Evolutionary conservation across 2,329 filamentous ascomycete genomes (phyloP), one percentile per base, ranked within the genome.

Genomic region (Arachnopeziza araneosa): DNA sequence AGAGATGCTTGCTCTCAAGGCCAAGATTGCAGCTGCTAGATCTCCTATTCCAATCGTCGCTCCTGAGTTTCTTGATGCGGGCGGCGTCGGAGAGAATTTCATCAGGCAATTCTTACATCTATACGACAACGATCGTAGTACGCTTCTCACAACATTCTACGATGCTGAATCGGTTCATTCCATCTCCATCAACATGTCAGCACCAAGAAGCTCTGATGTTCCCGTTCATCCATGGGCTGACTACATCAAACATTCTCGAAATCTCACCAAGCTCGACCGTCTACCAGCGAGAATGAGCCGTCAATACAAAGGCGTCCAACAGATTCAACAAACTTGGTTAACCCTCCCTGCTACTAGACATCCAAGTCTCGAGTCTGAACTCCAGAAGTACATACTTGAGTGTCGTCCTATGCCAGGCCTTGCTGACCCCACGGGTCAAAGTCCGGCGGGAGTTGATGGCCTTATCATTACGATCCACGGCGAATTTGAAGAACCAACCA

Each of bases 391-490:
- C 80, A 83, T 91, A 56, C 85, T 96, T 70, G 91, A 96, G 74
- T 93, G 90, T 66, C 87, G 91, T 68, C 82, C 88, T 19, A 78
- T 93, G 36, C 83, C 87, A 1, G 86, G 87, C 36, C 80, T 96
- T 24, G 81, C 83, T 2, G 91, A 96, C 67, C 86, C 86, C 2
- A 82, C 80, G 14, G 85, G 86, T 1, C 80, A 87, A 64, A 87
- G 80, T 62, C 72, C 76, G 0, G 76, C 78, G 22, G 90, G 90
- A 4, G 90, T 93, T 22, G 89, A 90, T 64, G 91, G 91, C 8
- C 83, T 96, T 64, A 81, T 90, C 55, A 83, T 96, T 66, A 87
- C 83, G 8, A 81, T 93, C n/a, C 89, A 95, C 68, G 90, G 91
- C 63, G 89, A 93, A 69, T 96, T 91, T 62, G 86, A 93, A 54